These are phyloP conservation scores for Bryoerythrophyllum caledonicum DNA, from an alignment of 225 moss, liverwort and hornwort species.

Conservation along the genomic window DNA sequence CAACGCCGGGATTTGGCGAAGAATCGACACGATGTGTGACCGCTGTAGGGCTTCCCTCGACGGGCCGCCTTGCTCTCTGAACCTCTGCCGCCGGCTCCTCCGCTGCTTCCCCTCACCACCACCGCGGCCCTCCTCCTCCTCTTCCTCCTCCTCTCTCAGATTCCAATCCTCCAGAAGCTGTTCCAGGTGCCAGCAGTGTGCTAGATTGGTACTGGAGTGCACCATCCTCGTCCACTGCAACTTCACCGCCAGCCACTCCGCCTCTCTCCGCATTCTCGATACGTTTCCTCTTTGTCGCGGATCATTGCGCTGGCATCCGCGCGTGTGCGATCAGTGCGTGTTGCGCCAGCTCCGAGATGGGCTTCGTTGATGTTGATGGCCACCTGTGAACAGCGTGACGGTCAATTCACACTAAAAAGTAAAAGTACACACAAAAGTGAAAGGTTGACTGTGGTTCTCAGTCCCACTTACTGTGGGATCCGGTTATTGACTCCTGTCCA, in stretches of 20 bases:
- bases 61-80: slow-evolving; percentile 60
- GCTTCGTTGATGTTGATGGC: too few relatives aligned
- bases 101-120: slow-evolving; percentile 2
- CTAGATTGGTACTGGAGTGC: slow-evolving; percentile 49
- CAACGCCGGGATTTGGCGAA: slow-evolving; percentile 51
- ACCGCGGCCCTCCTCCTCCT: background rate
- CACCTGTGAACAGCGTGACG: too few relatives aligned
- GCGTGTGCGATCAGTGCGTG: too few relatives aligned
- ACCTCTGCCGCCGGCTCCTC: slow-evolving; percentile 61
- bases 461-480: too few relatives aligned
- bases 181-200: slow-evolving; percentile 46
- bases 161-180: slow-evolving; percentile 26
- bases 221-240: slow-evolving; percentile 28
- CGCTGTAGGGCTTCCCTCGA: slow-evolving; percentile 57
- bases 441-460: too few relatives aligned
- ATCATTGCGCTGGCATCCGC: too few relatives aligned
- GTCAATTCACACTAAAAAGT: too few relatives aligned
- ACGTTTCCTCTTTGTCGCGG: background rate
- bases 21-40: slow-evolving; percentile 54
- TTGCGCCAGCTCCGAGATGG: too few relatives aligned
- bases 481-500: too few relatives aligned
- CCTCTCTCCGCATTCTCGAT: background rate
- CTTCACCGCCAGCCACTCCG: background rate
- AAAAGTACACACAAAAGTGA: too few relatives aligned
- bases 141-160: background rate